phyloP scores from a whole-genome alignment of 805 yeast species.

The Hanseniaspora thailandica region DNA sequence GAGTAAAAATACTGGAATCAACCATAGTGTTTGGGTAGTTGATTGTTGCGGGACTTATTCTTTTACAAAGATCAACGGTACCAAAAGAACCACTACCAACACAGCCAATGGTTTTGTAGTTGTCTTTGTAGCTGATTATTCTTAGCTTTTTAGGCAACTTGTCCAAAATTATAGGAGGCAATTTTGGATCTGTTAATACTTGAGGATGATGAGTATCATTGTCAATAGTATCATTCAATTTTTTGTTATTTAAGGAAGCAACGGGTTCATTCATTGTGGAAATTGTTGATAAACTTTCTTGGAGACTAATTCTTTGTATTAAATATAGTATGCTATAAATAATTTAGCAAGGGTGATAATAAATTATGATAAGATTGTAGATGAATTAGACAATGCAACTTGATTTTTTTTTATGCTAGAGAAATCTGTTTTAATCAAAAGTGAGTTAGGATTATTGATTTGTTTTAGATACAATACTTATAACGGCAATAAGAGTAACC shows the following conservation, averaged over 20 bases:
- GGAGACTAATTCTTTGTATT: too few relatives aligned
- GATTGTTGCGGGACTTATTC: constrained; percentile 21
- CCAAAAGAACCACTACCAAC: constrained; percentile 75
- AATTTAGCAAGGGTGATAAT: too few relatives aligned
- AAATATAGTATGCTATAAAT: too few relatives aligned
- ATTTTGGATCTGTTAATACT: constrained; percentile 1
- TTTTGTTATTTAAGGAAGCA: neutral
- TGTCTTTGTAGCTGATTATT: constrained; percentile 30
- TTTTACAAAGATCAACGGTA: constrained; percentile 51
- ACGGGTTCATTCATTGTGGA: neutral
- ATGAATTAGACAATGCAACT: too few relatives aligned
- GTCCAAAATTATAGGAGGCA: constrained; percentile 14
- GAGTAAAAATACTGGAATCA: constrained; percentile 26
- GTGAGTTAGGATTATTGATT: too few relatives aligned
- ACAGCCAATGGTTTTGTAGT: constrained; percentile 41
- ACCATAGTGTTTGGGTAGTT: constrained; percentile 35
- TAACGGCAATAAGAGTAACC: too few relatives aligned
- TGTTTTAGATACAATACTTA: too few relatives aligned
- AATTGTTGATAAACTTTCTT: too few relatives aligned
- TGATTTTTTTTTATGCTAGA: too few relatives aligned
- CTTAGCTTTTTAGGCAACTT: constrained; percentile 4
- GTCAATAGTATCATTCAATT: neutral
- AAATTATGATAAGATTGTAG: too few relatives aligned
- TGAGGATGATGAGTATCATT: neutral
- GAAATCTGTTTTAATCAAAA: too few relatives aligned